A percentile compares a stretch with the other conserved stretches of the same genome.
phyloP scores from a whole-genome alignment of 139 green algal genomes.

The Picochlorum sp. region DNA sequence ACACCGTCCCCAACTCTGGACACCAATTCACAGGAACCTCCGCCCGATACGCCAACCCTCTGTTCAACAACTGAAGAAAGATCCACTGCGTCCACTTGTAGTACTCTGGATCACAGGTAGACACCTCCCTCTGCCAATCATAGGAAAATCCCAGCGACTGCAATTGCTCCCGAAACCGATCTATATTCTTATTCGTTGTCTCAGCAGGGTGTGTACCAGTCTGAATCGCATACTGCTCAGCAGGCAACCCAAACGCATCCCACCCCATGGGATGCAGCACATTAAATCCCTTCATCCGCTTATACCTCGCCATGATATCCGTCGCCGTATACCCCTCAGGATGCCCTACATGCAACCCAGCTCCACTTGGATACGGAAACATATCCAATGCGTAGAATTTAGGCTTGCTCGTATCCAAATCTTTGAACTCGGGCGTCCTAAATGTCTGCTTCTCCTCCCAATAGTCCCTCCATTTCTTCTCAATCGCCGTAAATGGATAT shows the following conservation, averaged over 20 bases:
- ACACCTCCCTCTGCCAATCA: conserved; percentile 89
- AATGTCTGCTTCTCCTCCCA: conserved; percentile 92
- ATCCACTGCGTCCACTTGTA: conserved; percentile 99
- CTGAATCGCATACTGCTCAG: conserved; percentile 96
- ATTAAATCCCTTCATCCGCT: conserved; percentile 91
- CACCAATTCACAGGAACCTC: conserved; percentile 99
- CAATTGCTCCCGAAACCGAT: conserved; percentile 86
- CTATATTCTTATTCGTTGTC: conserved; percentile 85
- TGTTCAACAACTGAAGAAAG: conserved; percentile 92
- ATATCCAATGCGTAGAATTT: conserved; percentile 99
- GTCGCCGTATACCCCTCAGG: conserved; percentile 88
- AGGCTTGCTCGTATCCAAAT: conserved; percentile 87
- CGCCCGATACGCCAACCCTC: conserved; percentile 91
- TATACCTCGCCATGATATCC: conserved; percentile 95
- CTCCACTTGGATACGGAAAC: conserved; percentile 95
- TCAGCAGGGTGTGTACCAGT: conserved; percentile 88
- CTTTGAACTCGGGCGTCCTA: conserved; percentile 64
- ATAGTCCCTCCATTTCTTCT: conserved; percentile 84
- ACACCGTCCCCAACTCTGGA: conserved; percentile 88
- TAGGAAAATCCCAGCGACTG: conserved; percentile 91
- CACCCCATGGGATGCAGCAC: conserved; percentile 99
- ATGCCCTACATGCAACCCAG: conserved; percentile 83
- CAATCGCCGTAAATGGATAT: conserved; percentile 33
- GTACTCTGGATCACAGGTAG: conserved; percentile 86
- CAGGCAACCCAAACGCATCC: conserved; percentile 96